Evolutionary conservation across 2,329 filamentous ascomycete genomes (phyloP).

Genomic region (Pezicula neosporulosa): DNA sequence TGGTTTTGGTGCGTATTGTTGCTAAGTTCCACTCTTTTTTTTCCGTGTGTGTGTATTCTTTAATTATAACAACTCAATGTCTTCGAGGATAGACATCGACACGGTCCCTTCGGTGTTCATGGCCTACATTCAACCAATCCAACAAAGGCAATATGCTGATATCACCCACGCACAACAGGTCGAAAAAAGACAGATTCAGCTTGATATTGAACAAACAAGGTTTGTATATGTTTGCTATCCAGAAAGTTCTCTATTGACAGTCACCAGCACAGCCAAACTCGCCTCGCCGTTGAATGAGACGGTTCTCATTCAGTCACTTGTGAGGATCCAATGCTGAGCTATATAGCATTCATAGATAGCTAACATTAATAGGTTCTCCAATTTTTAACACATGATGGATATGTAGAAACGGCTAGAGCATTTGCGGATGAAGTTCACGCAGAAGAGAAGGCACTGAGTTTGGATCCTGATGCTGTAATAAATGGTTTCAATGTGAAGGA

Average conservation of each 20-base stretch:
- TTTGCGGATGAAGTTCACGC: slow-evolving; percentile 79
- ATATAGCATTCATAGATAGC: neutral
- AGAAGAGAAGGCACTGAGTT: slow-evolving; percentile 68
- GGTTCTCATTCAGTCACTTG: slow-evolving; percentile 75
- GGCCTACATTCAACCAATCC: neutral
- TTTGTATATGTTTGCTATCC: slow-evolving; percentile 11
- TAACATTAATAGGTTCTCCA: slow-evolving; percentile 57
- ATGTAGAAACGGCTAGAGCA: slow-evolving; percentile 85
- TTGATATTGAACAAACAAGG: slow-evolving; percentile 52
- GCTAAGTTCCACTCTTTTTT: slow-evolving; percentile 2
- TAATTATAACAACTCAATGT: neutral
- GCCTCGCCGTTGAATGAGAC: slow-evolving; percentile 67
- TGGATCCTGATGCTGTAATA: slow-evolving; percentile 48
- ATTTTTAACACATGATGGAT: slow-evolving; percentile 92
- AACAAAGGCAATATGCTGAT: neutral
- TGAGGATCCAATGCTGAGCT: slow-evolving; percentile 32
- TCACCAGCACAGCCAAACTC: slow-evolving; percentile 36
- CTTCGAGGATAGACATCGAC: too few relatives aligned
- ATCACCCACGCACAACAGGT: slow-evolving; percentile 12
- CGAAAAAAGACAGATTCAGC: slow-evolving; percentile 22
- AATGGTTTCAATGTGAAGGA: slow-evolving; percentile 67
- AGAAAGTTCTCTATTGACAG: neutral
- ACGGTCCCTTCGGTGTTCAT: neutral
- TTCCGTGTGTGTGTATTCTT: neutral
- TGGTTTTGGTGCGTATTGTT: slow-evolving; percentile 64